Conservation (phyloP, 2,329 filamentous ascomycete genomes). For the Mariannaea elegans region DNA sequence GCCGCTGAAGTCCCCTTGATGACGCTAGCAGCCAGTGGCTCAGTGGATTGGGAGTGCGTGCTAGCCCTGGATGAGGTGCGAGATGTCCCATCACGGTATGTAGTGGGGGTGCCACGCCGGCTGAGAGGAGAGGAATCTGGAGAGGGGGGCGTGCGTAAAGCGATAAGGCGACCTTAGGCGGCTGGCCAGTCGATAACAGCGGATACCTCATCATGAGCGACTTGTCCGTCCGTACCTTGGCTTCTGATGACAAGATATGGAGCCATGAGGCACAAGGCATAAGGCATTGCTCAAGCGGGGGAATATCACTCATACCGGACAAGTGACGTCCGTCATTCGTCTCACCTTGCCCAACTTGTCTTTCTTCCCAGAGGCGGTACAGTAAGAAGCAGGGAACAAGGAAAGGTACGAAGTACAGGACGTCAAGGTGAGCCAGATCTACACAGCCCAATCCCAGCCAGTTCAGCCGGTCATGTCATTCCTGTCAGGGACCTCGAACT, state of each 20-base stretch:
- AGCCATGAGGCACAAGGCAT: constrained; percentile 8
- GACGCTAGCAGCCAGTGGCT: constrained; percentile 23
- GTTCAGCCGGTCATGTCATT: constrained; percentile 10
- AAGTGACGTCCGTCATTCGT: constrained; percentile 12
- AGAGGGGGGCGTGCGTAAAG: constrained; percentile 12
- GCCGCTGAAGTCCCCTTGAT: constrained; percentile 19
- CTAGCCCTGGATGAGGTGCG: no score
- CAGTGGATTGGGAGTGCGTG: no score
- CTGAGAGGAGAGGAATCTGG: constrained; percentile 8
- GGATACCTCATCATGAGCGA: constrained; percentile 16
- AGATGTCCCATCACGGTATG: no score
- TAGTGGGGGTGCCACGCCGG: constrained; percentile 2
- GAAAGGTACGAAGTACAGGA: not conserved
- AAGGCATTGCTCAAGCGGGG: constrained; percentile 11
- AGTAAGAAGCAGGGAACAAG: not conserved
- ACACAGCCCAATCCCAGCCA: constrained; percentile 13
- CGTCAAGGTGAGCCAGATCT: constrained; percentile 28
- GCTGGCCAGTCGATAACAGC: constrained; percentile 24
- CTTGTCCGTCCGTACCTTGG: not conserved
- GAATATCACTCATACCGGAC: constrained; percentile 6
- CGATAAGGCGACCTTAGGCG: constrained; percentile 21
- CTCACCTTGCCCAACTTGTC: not conserved
- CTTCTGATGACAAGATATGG: constrained; percentile 1
- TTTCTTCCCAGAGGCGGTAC: no score
- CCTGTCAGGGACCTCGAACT: constrained; percentile 34